These are phyloP conservation scores for Solanum stenotomum DNA, from an alignment of 257 asterid genomes.

Conservation along the genomic window DNA sequence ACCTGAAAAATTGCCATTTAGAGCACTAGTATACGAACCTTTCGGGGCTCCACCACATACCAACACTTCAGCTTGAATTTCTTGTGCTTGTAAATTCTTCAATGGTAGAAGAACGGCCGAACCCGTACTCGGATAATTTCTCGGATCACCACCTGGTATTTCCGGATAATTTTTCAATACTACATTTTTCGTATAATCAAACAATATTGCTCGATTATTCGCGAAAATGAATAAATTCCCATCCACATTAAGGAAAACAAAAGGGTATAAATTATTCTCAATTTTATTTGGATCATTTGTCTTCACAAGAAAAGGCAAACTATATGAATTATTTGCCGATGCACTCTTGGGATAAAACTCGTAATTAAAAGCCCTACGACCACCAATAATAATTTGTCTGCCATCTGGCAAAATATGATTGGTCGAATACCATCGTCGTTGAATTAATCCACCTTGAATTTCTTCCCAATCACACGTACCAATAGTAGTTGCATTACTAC, in stretches of 20 bases:
- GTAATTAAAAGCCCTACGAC: conserved; percentile 8
- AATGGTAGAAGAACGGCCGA: conserved; percentile 13
- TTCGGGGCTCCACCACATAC: conserved; percentile 20
- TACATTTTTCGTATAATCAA: not conserved
- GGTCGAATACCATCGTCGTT: conserved; percentile 23
- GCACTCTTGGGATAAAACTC: conserved; percentile 13
- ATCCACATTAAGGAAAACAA: conserved; percentile 20
- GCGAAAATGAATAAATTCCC: conserved; percentile 21
- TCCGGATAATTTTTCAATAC: conserved; percentile 5
- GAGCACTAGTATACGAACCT: conserved; percentile 5
- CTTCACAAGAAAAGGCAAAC: conserved; percentile 10
- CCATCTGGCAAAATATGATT: conserved; percentile 24
- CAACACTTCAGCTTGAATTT: conserved; percentile 2
- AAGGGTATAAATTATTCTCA: conserved; percentile 22
- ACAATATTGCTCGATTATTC: conserved; percentile 14
- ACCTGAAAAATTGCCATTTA: conserved; percentile 1
- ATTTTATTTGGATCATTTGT: conserved; percentile 9
- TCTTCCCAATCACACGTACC: conserved; percentile 16
- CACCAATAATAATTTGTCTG: conserved; percentile 15
- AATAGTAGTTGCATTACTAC: not conserved
- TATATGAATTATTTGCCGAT: not conserved
- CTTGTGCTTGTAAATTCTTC: not conserved
- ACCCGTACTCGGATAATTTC: conserved; percentile 14
- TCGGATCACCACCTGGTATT: conserved; percentile 6
- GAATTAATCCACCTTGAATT: not conserved